Evolutionary conservation across 1,284 basidiomycete species (phyloP).

Genomic region (Moniliophthora roreri): DNA sequence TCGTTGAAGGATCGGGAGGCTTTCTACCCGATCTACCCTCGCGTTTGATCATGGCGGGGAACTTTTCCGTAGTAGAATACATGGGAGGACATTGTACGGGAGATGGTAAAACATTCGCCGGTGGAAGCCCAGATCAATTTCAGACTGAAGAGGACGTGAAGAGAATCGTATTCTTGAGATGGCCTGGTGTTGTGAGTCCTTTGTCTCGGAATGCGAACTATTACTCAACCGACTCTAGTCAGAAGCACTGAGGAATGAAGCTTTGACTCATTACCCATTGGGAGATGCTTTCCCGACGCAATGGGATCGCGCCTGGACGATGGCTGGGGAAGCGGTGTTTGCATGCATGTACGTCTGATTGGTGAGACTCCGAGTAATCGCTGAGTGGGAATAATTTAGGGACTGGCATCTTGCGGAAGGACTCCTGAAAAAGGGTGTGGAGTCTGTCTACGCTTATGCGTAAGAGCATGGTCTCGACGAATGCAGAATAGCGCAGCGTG

Average conservation of each 20-base stretch:
- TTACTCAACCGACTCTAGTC: slow-evolving; percentile 24
- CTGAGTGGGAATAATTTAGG: slow-evolving; percentile 24
- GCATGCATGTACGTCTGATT: slow-evolving; percentile 43
- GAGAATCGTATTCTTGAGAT: slow-evolving; percentile 34
- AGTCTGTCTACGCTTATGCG: slow-evolving; percentile 37
- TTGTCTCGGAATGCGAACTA: not conserved
- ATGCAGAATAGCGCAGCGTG: too few species aligned
- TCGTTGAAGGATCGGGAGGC: slow-evolving; percentile 34
- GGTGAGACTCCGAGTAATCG: not conserved
- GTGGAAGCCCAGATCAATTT: slow-evolving; percentile 36
- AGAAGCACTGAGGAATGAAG: slow-evolving; percentile 34
- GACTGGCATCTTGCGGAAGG: slow-evolving; percentile 39
- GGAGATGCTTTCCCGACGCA: slow-evolving; percentile 39
- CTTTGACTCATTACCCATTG: slow-evolving; percentile 38
- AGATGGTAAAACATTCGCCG: slow-evolving; percentile 42
- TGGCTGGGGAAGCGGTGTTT: slow-evolving; percentile 43
- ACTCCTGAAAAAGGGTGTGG: slow-evolving; percentile 26
- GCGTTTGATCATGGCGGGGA: slow-evolving; percentile 35
- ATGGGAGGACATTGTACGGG: slow-evolving; percentile 45
- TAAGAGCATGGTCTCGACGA: too few species aligned
- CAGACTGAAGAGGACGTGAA: slow-evolving; percentile 40
- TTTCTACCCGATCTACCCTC: slow-evolving; percentile 44
- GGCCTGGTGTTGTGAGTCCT: slow-evolving; percentile 36
- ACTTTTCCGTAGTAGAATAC: slow-evolving; percentile 39
- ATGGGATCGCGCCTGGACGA: slow-evolving; percentile 40